A percentile compares a stretch with the other conserved stretches of the same genome.
phyloP scores from a whole-genome alignment of 805 yeast species.

The Candida insectorum region DNA sequence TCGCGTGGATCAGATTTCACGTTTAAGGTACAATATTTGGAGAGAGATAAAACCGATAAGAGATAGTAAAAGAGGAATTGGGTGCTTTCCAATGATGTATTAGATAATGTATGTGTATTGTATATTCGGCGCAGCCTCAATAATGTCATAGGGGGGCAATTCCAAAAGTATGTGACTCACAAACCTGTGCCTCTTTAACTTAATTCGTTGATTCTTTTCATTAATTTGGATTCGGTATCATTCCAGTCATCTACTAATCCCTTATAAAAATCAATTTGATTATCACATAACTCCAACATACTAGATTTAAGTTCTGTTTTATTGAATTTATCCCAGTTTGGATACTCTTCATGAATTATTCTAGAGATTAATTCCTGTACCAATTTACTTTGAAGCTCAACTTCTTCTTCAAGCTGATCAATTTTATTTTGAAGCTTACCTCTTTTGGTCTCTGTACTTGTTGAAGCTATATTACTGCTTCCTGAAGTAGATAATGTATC shows the following conservation, averaged over 20 bases:
- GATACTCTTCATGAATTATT: constrained; percentile 49
- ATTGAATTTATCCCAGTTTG: constrained; percentile 75
- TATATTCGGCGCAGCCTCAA: too few species aligned
- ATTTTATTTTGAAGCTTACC: constrained; percentile 41
- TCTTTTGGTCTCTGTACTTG: constrained; percentile 43
- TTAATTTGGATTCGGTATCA: constrained; percentile 40
- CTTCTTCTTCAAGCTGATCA: constrained; percentile 43
- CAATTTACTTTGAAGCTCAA: constrained; percentile 38
- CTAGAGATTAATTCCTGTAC: constrained; percentile 45
- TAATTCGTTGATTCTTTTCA: constrained; percentile 23
- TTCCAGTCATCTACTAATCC: constrained; percentile 71
- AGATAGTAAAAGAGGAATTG: too few species aligned
- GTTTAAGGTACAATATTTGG: too few species aligned
- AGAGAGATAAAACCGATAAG: too few species aligned
- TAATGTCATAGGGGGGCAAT: too few species aligned
- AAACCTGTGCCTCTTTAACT: constrained; percentile 7
- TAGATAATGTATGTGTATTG: too few species aligned
- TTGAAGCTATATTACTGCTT: constrained; percentile 36
- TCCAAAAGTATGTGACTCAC: too few species aligned
- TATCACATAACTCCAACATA: constrained; percentile 68
- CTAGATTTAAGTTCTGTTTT: constrained; percentile 72
- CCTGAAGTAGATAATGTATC: constrained; percentile 52
- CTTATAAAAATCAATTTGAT: constrained; percentile 70
- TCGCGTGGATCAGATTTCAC: too few species aligned
- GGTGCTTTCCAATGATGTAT: too few species aligned